phyloP scores from a whole-genome alignment of 2,329 filamentous ascomycete species.

The Zasmidium citrigriseum region DNA sequence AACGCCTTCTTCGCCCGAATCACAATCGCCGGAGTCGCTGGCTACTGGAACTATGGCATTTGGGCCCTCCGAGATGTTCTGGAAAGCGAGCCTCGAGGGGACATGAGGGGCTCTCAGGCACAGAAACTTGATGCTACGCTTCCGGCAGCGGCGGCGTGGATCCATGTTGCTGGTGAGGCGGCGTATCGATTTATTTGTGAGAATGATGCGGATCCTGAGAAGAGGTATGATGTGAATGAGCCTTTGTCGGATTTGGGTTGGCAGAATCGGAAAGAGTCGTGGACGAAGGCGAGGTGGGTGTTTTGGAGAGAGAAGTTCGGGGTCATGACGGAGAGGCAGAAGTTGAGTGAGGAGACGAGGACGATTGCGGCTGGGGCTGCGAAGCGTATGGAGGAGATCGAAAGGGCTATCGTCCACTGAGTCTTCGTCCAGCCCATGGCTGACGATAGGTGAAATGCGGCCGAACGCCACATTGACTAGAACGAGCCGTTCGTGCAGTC shows the following conservation, averaged over 20 bases:
- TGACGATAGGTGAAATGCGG: too few species aligned
- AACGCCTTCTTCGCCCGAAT: slow-evolving; percentile 36
- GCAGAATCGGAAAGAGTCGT: not conserved
- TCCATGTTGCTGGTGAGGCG: not conserved
- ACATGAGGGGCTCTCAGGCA: not conserved
- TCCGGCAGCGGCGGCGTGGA: not conserved
- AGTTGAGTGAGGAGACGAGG: not conserved
- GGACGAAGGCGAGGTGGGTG: not conserved
- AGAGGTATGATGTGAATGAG: not conserved
- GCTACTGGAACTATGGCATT: slow-evolving; percentile 31
- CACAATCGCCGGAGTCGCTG: slow-evolving; percentile 19
- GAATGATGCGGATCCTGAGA: not conserved
- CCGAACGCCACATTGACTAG: too few species aligned
- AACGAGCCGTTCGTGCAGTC: too few species aligned
- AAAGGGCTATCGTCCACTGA: too few species aligned
- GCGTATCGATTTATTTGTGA: not conserved
- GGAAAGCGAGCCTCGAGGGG: slow-evolving; percentile 19
- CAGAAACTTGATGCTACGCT: not conserved
- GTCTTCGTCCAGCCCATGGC: too few species aligned
- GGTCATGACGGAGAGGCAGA: not conserved
- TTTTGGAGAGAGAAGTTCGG: not conserved
- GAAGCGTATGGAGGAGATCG: not conserved
- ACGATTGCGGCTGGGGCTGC: not conserved
- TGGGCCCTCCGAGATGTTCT: slow-evolving; percentile 35
- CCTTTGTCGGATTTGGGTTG: not conserved